A percentile compares a stretch with the other conserved stretches of the same genome.
phyloP scores from a whole-genome alignment of 805 yeast species.

The Hanseniaspora hatyaiensis region DNA sequence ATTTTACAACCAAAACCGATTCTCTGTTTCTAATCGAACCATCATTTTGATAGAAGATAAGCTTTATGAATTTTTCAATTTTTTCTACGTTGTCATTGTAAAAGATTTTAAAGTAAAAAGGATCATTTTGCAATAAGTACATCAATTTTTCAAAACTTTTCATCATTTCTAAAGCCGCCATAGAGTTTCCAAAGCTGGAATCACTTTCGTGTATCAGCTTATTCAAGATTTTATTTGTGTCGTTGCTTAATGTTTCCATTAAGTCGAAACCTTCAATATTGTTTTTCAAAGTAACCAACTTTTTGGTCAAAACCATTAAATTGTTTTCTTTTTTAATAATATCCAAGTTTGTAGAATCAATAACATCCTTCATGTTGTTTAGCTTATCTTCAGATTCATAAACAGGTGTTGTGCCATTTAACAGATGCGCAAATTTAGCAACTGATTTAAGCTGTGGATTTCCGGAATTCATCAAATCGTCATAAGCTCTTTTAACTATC shows the following conservation, averaged over 20 bases:
- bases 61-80: conserved; percentile 25
- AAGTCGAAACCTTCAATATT: conserved; percentile 38
- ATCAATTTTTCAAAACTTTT: conserved; percentile 56
- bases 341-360: conserved; percentile 54
- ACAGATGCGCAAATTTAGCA: conserved; percentile 59
- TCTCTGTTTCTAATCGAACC: conserved; percentile 41
- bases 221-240: conserved; percentile 15
- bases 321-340: conserved; percentile 64
- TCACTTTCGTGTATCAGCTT: conserved; percentile 13
- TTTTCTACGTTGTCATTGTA: conserved; percentile 31
- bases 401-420: conserved; percentile 63
- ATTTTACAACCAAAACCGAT: conserved; percentile 51
- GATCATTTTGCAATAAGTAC: conserved; percentile 74
- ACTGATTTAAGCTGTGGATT: conserved; percentile 74
- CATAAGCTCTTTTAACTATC: conserved; percentile 61
- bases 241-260: conserved; percentile 9
- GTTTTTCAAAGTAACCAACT: conserved; percentile 63
- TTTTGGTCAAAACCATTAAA: conserved; percentile 65
- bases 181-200: conserved; percentile 9
- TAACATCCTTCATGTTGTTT: conserved; percentile 53
- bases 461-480: conserved; percentile 50
- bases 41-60: conserved; percentile 26
- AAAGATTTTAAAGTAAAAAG: conserved; percentile 53
- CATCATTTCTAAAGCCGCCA: conserved; percentile 3
- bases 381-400: conserved; percentile 62